phyloP scores from a whole-genome alignment of 257 asterid species.

The Euphrasia confusa region DNA sequence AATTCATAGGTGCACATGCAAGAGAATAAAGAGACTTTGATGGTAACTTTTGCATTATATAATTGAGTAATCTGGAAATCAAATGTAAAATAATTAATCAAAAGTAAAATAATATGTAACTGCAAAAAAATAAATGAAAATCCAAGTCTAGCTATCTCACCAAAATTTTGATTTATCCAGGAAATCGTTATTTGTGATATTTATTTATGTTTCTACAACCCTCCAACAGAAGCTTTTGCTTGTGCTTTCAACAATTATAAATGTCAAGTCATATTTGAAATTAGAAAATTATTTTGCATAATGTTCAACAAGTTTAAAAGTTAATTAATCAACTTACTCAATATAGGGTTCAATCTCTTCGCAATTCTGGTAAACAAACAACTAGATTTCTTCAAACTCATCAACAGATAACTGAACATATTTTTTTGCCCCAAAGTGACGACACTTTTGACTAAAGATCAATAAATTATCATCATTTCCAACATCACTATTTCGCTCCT shows the following conservation, averaged over 20 bases:
- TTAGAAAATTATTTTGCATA: not conserved
- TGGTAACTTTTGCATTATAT: not conserved
- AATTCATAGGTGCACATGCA: not conserved
- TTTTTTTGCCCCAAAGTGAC: constrained; percentile 3
- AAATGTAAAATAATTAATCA: too few species aligned
- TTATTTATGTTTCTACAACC: not conserved
- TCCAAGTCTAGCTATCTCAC: not conserved
- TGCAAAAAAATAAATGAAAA: too few species aligned
- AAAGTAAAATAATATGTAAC: too few species aligned
- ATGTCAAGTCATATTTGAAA: not conserved
- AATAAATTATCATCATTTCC: too few species aligned
- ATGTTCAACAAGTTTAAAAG: not conserved
- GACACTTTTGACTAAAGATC: too few species aligned
- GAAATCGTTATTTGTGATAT: not conserved
- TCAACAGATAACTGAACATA: not conserved
- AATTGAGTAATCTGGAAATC: not conserved
- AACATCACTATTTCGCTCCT: too few species aligned
- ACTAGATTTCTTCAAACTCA: not conserved
- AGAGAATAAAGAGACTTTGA: not conserved
- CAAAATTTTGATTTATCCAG: not conserved
- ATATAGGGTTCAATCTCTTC: too few species aligned
- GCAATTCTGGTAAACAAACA: not conserved
- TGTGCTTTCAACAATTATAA: not conserved
- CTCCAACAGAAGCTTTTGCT: not conserved
- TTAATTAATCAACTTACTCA: too few species aligned